Base-by-base conservation (phyloP, 179 eudicot species). In the Vitellaria paradoxa region DNA sequence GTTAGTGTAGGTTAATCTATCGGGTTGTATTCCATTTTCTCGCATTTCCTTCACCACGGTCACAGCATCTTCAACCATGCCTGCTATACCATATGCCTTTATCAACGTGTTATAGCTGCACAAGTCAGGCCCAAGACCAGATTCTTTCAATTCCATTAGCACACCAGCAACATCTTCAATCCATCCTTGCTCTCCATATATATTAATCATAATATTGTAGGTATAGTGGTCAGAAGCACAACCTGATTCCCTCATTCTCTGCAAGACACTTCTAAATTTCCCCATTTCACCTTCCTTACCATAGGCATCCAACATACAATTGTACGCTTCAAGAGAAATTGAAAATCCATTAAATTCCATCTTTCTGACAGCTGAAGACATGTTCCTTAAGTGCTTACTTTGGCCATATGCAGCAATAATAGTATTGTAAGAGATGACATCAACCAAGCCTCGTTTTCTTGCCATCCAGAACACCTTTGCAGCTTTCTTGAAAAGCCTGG, bases 21-120 rank as follows among this genome's bases (percentile, higher is more conserved):
- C 97, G 18, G 99, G 99, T 63, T 88, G 84, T 72, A 89, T 75
- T 70, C 98, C 94, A 45, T 86, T 87, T 75, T 80, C 83, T 81
- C 98, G 84, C 99, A 96, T 96, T 83, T 93, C 94, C 81, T 87
- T 96, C 42, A 96, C 81, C 84, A 96, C 76, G 49, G 73, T 83
- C 15, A 91, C 92, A 21, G 98, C 99, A 30, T 93, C 91, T 84
- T 96, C 98, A 65, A 91, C 94, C 98, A 89, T 89, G 76, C 99
- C 99, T 15, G 97, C 99, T 80, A 96, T 86, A 55, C 99, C 98
- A 84, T 96, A 96, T 2, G 99, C 99, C 88, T 96, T 96, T 76
- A 96, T 93, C 84, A 96, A 83, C 20, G 99, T 89, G 82, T 96
- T 96, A 75, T 93, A 96, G 83, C 98, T 86, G 83, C 91, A 93